These are phyloP conservation scores for Colletotrichum graminicola DNA, from an alignment of 2,329 filamentous ascomycete species.

Conservation along the genomic window DNA sequence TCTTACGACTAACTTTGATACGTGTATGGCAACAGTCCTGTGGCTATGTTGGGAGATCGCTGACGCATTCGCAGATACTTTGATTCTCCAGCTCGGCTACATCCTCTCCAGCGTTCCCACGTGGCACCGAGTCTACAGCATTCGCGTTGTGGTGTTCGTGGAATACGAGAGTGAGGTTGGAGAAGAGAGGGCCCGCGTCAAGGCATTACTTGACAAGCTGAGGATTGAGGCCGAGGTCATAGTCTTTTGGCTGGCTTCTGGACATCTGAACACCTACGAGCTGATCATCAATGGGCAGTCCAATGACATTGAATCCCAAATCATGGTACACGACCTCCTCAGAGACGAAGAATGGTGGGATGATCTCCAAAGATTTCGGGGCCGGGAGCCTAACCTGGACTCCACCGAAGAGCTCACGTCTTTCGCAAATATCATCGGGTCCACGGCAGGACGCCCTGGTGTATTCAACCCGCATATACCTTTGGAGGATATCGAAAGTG, in stretches of 20 bases:
- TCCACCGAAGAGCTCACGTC: constrained; percentile 59
- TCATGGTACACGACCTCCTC: constrained; percentile 74
- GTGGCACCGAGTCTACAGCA: constrained; percentile 79
- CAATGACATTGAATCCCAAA: constrained; percentile 58
- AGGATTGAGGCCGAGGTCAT: constrained; percentile 83
- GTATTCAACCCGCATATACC: constrained; percentile 58
- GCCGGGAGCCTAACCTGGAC: constrained; percentile 53
- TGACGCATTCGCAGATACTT: constrained; percentile 63
- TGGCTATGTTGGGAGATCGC: not conserved
- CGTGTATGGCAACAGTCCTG: constrained; percentile 70
- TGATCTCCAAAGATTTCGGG: constrained; percentile 72
- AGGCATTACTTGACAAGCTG: constrained; percentile 81
- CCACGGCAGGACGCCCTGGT: constrained; percentile 57
- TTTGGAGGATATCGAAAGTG: constrained; percentile 44
- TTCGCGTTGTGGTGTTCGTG: constrained; percentile 88
- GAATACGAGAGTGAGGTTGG: constrained; percentile 88
- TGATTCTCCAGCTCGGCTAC: constrained; percentile 89
- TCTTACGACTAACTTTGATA: constrained; percentile 91
- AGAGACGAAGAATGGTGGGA: constrained; percentile 86
- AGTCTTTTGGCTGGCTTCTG: constrained; percentile 85
- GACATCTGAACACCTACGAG: constrained; percentile 79
- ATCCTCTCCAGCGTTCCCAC: constrained; percentile 85
- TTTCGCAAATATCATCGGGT: constrained; percentile 59
- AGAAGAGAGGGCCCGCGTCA: constrained; percentile 80
- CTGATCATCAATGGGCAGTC: constrained; percentile 79